These are phyloP conservation scores for Rutstroemia sp. DNA, from an alignment of 2,329 filamentous ascomycete species.

Conservation along the genomic window DNA sequence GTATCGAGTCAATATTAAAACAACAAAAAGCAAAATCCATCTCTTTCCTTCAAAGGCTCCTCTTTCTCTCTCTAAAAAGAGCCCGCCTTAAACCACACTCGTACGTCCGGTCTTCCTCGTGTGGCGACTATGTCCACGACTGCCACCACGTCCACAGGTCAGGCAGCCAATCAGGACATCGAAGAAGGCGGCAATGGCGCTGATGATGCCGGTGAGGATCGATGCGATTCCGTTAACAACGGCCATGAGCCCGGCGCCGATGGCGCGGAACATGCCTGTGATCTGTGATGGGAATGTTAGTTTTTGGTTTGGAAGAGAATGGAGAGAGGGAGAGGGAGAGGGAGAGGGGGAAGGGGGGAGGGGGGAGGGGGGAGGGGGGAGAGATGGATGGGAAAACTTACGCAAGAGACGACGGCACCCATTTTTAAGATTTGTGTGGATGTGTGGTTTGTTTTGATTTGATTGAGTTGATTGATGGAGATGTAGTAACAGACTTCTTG, in stretches of 20 bases:
- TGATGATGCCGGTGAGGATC: slow-evolving; percentile 28
- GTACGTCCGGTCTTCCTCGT: slow-evolving; percentile 10
- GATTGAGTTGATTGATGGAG: background rate
- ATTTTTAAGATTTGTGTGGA: slow-evolving; percentile 14
- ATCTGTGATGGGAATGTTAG: slow-evolving; percentile 24
- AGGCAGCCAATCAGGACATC: slow-evolving; percentile 31
- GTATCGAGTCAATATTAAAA: background rate
- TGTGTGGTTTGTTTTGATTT: too few species aligned
- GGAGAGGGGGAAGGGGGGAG: too few species aligned
- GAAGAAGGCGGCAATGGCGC: slow-evolving; percentile 29
- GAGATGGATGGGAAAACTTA: slow-evolving; percentile 24
- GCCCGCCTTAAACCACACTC: slow-evolving; percentile 17
- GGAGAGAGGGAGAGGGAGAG: background rate
- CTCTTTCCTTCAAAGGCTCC: background rate
- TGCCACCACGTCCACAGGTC: slow-evolving; percentile 30
- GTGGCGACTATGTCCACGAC: background rate
- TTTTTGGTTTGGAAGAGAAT: background rate
- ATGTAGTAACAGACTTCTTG: too few species aligned
- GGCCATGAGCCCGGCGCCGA: slow-evolving; percentile 34
- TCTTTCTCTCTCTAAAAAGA: background rate
- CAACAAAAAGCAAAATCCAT: background rate
- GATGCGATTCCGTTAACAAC: slow-evolving; percentile 46
- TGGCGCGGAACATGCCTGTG: slow-evolving; percentile 26
- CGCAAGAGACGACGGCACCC: slow-evolving; percentile 32
- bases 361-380: too few species aligned